Evolutionary conservation across 805 yeast genomes (phyloP).

Genomic region (Candida caryicola): DNA sequence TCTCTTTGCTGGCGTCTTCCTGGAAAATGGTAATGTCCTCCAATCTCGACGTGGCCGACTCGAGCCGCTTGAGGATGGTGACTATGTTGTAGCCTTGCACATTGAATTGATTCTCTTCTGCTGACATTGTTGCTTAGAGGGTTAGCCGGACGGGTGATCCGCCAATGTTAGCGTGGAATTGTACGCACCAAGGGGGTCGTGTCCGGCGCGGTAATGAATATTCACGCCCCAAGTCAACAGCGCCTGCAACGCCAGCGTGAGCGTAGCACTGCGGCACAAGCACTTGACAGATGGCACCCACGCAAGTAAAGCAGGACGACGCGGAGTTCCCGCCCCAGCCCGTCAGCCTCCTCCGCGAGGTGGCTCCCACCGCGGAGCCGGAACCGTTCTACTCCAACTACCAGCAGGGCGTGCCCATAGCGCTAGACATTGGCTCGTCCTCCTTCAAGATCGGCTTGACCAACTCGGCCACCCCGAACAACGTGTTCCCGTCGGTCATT

Average conservation of each 20-base stretch:
- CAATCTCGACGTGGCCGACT: conserved; percentile 88
- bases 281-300: conserved; percentile 9
- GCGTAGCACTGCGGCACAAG: too few species aligned
- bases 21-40: conserved; percentile 85
- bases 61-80: conserved; percentile 69
- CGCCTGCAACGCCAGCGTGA: too few species aligned
- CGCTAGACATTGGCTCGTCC: conserved; percentile 80
- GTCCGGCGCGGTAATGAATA: neutral
- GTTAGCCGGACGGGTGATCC: neutral
- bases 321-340: conserved; percentile 40
- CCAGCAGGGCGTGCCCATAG: conserved; percentile 65
- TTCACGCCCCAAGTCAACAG: too few species aligned
- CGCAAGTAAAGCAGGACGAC: conserved; percentile 9
- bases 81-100: conserved; percentile 85
- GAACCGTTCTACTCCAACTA: conserved; percentile 52
- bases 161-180: neutral
- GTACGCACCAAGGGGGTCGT: neutral
- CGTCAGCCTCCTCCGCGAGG: conserved; percentile 43
- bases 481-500: conserved; percentile 63
- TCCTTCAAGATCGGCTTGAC: conserved; percentile 59
- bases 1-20: conserved; percentile 47
- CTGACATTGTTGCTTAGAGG: conserved; percentile 30
- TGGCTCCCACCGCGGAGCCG: conserved; percentile 30
- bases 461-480: conserved; percentile 45
- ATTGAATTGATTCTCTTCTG: conserved; percentile 45